Evolutionary conservation across 2,329 filamentous ascomycete genomes (phyloP).

Genomic region (Curvularia hawaiiensis): DNA sequence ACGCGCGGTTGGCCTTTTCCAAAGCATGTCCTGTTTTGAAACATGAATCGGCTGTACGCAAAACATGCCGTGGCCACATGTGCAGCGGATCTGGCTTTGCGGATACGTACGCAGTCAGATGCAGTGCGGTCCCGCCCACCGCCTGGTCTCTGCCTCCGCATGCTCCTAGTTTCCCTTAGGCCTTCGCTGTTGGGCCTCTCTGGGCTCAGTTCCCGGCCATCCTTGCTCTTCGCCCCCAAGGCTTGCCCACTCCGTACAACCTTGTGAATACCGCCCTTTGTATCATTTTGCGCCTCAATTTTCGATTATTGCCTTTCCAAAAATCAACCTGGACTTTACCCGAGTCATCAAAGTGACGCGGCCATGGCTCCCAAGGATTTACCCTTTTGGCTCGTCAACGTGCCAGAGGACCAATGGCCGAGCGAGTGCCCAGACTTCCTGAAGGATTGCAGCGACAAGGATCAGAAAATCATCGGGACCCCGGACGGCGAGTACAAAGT

Average conservation of each 20-base stretch:
- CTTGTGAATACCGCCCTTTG: slow-evolving; percentile 1
- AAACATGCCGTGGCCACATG: slow-evolving; percentile 16
- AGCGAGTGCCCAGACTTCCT: slow-evolving; percentile 75
- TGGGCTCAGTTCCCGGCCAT: slow-evolving; percentile 7
- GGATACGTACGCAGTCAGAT: slow-evolving; percentile 5
- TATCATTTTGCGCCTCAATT: background rate
- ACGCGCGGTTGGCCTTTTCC: background rate
- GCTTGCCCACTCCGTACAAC: slow-evolving; percentile 7
- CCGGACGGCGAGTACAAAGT: slow-evolving; percentile 68
- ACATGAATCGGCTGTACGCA: slow-evolving; percentile 16
- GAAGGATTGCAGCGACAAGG: slow-evolving; percentile 66
- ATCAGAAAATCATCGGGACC: slow-evolving; percentile 70
- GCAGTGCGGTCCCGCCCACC: slow-evolving; percentile 18
- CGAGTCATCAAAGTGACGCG: slow-evolving; percentile 1
- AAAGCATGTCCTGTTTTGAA: slow-evolving; percentile 13
- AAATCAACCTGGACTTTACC: background rate
- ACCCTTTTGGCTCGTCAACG: slow-evolving; percentile 85
- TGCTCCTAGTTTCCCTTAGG: slow-evolving; percentile 9
- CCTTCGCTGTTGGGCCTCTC: slow-evolving; percentile 11
- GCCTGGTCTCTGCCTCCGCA: slow-evolving; percentile 10
- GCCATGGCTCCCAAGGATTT: slow-evolving; percentile 30
- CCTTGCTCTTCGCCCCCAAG: slow-evolving; percentile 16
- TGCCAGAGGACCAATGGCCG: slow-evolving; percentile 67
- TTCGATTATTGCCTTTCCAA: background rate
- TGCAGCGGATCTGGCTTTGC: slow-evolving; percentile 1